Conservation (phyloP, 2,329 filamentous ascomycete genomes). For the Fusarium coicis region DNA sequence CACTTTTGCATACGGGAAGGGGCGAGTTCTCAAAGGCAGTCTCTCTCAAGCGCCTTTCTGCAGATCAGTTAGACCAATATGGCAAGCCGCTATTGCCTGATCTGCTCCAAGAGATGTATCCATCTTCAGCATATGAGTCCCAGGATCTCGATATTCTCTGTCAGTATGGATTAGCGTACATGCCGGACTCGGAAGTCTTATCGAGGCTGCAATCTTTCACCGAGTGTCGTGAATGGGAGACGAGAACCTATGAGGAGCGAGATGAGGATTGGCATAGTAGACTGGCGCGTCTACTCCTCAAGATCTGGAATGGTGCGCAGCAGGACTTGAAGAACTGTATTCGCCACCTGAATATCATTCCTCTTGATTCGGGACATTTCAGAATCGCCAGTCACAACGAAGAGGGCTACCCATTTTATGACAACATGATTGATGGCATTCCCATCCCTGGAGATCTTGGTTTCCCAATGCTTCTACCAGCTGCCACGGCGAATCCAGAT, state of each 20-base stretch:
- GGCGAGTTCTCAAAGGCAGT: background rate
- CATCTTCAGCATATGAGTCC: fast-evolving
- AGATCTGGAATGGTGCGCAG: fast-evolving
- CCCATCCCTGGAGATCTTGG: background rate
- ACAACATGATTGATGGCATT: background rate
- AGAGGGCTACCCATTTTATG: background rate
- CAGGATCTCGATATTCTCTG: background rate
- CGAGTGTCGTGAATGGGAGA: background rate
- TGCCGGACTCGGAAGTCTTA: no score
- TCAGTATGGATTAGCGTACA: background rate
- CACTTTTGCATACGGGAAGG: background rate
- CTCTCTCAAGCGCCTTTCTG: background rate
- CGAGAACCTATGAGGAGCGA: background rate
- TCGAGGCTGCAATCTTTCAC: no score
- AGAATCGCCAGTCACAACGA: background rate
- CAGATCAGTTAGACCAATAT: background rate
- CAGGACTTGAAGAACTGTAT: background rate
- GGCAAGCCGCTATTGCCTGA: background rate
- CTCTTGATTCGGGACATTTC: fast-evolving
- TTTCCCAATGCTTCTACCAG: background rate
- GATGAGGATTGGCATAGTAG: background rate
- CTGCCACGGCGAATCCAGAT: background rate
- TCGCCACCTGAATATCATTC: background rate
- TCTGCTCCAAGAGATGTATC: background rate
- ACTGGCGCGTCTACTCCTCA: background rate